phyloP scores from a whole-genome alignment of 768 basidiomycete genomes.

The Sporobolomyces pararoseus region DNA sequence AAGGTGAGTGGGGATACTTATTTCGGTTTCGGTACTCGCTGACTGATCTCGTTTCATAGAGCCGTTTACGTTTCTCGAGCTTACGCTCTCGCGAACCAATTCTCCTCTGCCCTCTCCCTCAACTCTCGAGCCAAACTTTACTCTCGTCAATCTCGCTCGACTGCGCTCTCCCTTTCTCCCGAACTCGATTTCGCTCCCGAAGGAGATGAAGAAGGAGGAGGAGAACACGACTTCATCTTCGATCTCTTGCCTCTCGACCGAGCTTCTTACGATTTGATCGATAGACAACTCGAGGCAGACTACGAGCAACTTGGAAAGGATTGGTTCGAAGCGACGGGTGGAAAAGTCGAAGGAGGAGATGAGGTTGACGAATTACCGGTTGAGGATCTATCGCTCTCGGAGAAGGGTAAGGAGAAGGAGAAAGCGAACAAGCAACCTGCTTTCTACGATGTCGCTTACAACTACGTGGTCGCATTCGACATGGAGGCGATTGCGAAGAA shows the following conservation, averaged over 20 bases:
- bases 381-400: conserved; percentile 41
- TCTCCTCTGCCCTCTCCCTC: conserved; percentile 67
- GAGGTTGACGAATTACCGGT: conserved; percentile 7
- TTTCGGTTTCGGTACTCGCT: not conserved
- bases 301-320: conserved; percentile 60
- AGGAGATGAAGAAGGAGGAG: conserved; percentile 41
- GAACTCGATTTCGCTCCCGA: not conserved
- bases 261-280: conserved; percentile 57
- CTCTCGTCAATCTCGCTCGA: conserved; percentile 65
- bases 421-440: conserved; percentile 77
- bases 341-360: not conserved
- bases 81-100: conserved; percentile 59
- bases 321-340: conserved; percentile 36
- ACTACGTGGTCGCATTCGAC: conserved; percentile 68
- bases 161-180: conserved; percentile 52
- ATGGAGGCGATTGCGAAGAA: conserved; percentile 36
- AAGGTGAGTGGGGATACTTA: conserved; percentile 58
- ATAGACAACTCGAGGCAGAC: conserved; percentile 55
- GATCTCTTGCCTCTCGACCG: conserved; percentile 56
- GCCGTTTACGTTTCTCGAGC: conserved; percentile 64
- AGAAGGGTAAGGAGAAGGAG: conserved; percentile 54
- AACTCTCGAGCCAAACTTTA: conserved; percentile 68
- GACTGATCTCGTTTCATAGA: not conserved
- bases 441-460: conserved; percentile 91
- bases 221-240: conserved; percentile 46